Conservation (phyloP, 2,329 filamentous ascomycete genomes). For the Clarireedia monteithiana region DNA sequence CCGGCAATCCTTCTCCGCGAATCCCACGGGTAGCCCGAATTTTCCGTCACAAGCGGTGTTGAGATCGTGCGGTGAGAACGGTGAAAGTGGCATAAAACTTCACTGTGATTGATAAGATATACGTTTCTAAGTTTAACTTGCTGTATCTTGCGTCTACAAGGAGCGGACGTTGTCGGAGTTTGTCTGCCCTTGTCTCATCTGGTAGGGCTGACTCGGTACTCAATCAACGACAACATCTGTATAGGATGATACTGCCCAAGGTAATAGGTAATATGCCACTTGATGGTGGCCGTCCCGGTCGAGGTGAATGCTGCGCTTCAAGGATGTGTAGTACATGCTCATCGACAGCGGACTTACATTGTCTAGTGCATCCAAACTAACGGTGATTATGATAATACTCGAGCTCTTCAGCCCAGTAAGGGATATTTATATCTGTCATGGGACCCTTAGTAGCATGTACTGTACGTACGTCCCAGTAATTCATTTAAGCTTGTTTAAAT, state of each 20-base stretch:
- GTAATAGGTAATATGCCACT: not conserved
- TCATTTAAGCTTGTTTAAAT: too few relatives aligned
- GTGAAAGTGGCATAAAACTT: not conserved
- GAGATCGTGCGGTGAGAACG: not conserved
- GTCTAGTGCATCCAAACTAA: too few relatives aligned
- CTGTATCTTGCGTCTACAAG: too few relatives aligned
- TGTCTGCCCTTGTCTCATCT: slow-evolving; percentile 3
- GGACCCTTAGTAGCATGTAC: too few relatives aligned
- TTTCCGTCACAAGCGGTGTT: not conserved
- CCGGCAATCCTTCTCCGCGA: not conserved
- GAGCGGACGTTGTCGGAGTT: not conserved
- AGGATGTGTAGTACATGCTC: too few relatives aligned
- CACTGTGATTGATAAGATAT: not conserved
- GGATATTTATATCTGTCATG: too few relatives aligned
- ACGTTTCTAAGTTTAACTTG: not conserved
- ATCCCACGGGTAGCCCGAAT: not conserved
- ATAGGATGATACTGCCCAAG: not conserved
- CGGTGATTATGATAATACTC: too few relatives aligned
- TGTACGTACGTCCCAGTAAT: too few relatives aligned
- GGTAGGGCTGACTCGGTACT: slow-evolving; percentile 2
- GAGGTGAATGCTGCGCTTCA: too few relatives aligned
- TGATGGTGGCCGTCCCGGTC: too few relatives aligned
- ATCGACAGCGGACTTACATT: too few relatives aligned
- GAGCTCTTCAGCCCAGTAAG: too few relatives aligned
- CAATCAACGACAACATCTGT: not conserved